Conservation (phyloP, 2,329 filamentous ascomycete species). For the Cadophora sp. region DNA sequence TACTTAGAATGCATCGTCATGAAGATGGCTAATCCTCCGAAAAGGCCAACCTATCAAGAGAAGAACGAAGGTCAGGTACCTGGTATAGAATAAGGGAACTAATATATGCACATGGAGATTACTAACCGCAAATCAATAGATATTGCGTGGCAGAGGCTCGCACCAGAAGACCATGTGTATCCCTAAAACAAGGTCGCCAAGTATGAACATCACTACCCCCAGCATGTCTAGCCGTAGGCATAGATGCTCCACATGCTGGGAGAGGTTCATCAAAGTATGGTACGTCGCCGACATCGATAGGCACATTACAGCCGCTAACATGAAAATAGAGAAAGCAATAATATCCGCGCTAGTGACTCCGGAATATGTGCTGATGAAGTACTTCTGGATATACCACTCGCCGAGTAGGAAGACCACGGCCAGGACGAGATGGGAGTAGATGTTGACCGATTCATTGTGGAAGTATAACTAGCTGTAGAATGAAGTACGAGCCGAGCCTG, state of each 20-base stretch:
- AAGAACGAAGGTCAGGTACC: background rate
- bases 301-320: constrained; percentile 47
- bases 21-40: constrained; percentile 45
- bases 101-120: no score
- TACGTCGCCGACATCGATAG: constrained; percentile 48
- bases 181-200: constrained; percentile 49
- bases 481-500: constrained; percentile 46
- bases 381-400: constrained; percentile 41
- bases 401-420: constrained; percentile 47
- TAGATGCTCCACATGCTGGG: constrained; percentile 43
- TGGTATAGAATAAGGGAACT: no score
- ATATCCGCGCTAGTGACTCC: constrained; percentile 45
- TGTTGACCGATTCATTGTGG: constrained; percentile 53
- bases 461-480: constrained; percentile 50
- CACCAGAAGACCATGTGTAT: constrained; percentile 51
- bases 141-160: constrained; percentile 31
- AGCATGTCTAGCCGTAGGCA: constrained; percentile 50
- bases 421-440: constrained; percentile 54
- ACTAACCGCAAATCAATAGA: background rate
- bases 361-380: constrained; percentile 44
- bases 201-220: constrained; percentile 48
- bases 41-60: constrained; percentile 44
- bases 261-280: constrained; percentile 51
- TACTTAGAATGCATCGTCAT: constrained; percentile 39
- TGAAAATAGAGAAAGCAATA: constrained; percentile 49